phyloP scores from a whole-genome alignment of 2,329 filamentous ascomycete genomes.

The Xylaria sp. region DNA sequence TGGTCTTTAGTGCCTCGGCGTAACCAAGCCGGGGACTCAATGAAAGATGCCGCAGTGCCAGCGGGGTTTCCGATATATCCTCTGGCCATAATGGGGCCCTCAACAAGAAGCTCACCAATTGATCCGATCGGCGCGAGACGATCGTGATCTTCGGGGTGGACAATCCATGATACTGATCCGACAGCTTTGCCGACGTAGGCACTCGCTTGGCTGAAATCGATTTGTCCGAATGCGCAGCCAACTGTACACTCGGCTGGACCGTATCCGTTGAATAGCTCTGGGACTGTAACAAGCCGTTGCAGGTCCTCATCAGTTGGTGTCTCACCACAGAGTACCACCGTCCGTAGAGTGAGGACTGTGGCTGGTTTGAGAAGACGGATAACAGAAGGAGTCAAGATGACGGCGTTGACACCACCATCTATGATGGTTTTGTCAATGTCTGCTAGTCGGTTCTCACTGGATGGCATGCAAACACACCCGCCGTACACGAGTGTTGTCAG shows the following conservation, averaged over 20 bases:
- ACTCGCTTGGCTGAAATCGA: background rate
- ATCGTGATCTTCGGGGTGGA: background rate
- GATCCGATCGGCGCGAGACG: background rate
- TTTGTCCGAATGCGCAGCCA: background rate
- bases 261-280: conserved; percentile 1
- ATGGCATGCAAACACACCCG: conserved; percentile 8
- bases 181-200: background rate
- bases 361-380: background rate
- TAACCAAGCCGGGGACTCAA: background rate
- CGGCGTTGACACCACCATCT: background rate
- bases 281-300: background rate
- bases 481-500: background rate
- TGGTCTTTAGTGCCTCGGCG: background rate
- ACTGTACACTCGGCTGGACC: background rate
- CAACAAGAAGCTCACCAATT: conserved; percentile 1
- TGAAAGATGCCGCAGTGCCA: background rate
- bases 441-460: background rate
- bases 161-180: background rate
- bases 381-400: conserved; percentile 7
- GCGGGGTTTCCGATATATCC: background rate
- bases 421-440: background rate
- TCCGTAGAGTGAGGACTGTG: background rate
- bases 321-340: background rate
- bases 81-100: background rate
- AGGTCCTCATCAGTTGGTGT: background rate